Evolutionary conservation across 1,284 basidiomycete species (phyloP).

Genomic region (Cystobasidium sp.): DNA sequence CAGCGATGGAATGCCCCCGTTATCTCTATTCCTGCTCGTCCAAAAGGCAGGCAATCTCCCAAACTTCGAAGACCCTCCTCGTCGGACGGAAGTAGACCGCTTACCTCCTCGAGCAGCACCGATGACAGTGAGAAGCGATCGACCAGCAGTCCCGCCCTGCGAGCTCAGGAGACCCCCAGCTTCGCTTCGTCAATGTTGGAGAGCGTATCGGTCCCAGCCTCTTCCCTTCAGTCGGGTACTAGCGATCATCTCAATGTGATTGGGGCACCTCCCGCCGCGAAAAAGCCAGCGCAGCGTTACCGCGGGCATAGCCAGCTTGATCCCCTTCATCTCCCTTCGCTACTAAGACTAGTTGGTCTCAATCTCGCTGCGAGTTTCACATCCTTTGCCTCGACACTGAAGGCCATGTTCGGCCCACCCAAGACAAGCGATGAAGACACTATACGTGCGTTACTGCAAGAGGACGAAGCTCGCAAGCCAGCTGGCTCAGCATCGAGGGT

Average conservation of each 20-base stretch:
- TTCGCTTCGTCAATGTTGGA: conserved; percentile 22
- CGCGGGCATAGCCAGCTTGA: background rate
- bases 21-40: background rate
- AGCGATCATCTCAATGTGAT: background rate
- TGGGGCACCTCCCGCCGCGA: background rate
- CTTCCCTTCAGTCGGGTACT: conserved; percentile 1
- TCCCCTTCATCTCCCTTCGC: conserved; percentile 32
- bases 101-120: background rate
- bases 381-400: background rate
- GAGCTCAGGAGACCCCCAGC: background rate
- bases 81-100: too few species aligned
- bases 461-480: background rate
- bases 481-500: too few species aligned
- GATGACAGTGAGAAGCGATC: background rate
- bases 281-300: background rate
- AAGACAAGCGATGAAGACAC: background rate
- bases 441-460: background rate
- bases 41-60: background rate
- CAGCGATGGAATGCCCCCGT: background rate
- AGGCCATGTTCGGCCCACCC: background rate
- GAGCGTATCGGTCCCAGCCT: background rate
- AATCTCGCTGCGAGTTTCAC: conserved; percentile 28
- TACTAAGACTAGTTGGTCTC: conserved; percentile 26
- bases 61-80: too few species aligned
- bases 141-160: background rate